Conservation (phyloP, 73 alveolate genomes). For the Paramecium pentaurelia region DNA sequence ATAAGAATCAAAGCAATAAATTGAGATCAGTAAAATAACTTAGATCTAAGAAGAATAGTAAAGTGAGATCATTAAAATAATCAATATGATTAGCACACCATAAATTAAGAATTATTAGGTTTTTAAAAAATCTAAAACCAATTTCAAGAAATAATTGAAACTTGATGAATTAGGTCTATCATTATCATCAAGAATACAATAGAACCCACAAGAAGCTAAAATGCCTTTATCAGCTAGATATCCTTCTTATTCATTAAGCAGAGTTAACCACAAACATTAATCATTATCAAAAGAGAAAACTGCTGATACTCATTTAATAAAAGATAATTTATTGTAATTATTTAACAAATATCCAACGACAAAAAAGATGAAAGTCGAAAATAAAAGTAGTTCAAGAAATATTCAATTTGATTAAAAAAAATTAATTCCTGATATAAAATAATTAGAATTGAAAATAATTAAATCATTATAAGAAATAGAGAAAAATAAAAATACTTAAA, state of each 20-base stretch:
- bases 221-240: background rate
- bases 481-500: background rate
- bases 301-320: background rate
- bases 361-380: background rate
- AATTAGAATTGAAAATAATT: background rate
- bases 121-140: background rate
- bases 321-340: background rate
- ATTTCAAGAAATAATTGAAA: background rate
- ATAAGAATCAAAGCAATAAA: background rate
- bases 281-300: background rate
- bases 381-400: background rate
- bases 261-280: background rate
- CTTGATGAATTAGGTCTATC: background rate
- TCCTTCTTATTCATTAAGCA: background rate
- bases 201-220: background rate
- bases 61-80: background rate
- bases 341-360: background rate
- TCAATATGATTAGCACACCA: background rate
- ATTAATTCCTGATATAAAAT: background rate
- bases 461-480: constrained; percentile 12
- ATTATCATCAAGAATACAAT: background rate
- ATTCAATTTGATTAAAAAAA: background rate
- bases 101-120: background rate
- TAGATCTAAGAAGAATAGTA: background rate
- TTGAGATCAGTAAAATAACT: background rate